phyloP scores from a whole-genome alignment of 805 yeast genomes.

The Sugiyamaella floridensis region DNA sequence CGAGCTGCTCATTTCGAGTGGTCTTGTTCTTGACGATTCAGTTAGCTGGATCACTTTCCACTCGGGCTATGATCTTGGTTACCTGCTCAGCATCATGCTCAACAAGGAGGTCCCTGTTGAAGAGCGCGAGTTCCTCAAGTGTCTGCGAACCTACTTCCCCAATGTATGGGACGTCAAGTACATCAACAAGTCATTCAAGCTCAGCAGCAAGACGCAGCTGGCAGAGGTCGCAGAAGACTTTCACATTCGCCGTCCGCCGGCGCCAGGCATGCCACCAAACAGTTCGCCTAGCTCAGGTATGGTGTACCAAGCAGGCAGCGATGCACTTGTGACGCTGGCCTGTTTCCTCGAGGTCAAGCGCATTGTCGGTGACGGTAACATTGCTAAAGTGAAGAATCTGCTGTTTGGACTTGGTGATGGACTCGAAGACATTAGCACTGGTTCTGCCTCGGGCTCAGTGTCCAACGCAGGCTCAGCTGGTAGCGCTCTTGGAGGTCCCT shows the following conservation, averaged over 20 bases:
- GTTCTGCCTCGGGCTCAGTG: background rate
- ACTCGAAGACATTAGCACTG: slow-evolving; percentile 9
- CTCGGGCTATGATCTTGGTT: slow-evolving; percentile 92
- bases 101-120: slow-evolving; percentile 73
- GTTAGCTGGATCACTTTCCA: slow-evolving; percentile 90
- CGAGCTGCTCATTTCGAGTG: slow-evolving; percentile 77
- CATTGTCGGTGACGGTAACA: slow-evolving; percentile 28
- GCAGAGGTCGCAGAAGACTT: slow-evolving; percentile 39
- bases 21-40: slow-evolving; percentile 62
- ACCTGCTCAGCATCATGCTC: slow-evolving; percentile 67
- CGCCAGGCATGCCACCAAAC: slow-evolving; percentile 7
- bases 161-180: slow-evolving; percentile 73
- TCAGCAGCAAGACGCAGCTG: slow-evolving; percentile 30
- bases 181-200: slow-evolving; percentile 32
- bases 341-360: slow-evolving; percentile 39
- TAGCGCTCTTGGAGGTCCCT: background rate
- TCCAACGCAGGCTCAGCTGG: background rate
- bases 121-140: slow-evolving; percentile 68
- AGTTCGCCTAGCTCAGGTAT: slow-evolving; percentile 9
- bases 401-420: slow-evolving; percentile 35
- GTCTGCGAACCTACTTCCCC: slow-evolving; percentile 71
- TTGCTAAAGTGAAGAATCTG: slow-evolving; percentile 26
- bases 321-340: slow-evolving; percentile 36
- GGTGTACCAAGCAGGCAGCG: slow-evolving; percentile 38
- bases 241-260: slow-evolving; percentile 24